phyloP scores from a whole-genome alignment of 352 stramenopile genomes.

The Globisporangium nagaii region DNA sequence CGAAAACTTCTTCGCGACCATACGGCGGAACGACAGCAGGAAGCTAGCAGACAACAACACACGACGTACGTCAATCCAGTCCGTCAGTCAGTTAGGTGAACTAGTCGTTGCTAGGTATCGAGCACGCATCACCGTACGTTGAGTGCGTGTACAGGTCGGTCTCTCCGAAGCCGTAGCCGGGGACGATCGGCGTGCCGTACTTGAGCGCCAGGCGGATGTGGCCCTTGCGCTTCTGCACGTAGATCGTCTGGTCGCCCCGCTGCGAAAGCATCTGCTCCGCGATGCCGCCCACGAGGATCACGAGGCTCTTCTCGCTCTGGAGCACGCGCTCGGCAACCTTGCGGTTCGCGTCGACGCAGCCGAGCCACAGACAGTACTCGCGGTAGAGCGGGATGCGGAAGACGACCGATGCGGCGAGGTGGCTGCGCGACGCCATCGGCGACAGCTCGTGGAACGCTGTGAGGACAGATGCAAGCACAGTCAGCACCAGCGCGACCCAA shows the following conservation, averaged over 20 bases:
- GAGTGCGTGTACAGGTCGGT: constrained; percentile 83
- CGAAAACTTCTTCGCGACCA: constrained; percentile 61
- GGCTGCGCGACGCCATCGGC: constrained; percentile 47
- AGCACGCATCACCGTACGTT: constrained; percentile 21
- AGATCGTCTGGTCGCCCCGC: constrained; percentile 65
- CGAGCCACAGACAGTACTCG: constrained; percentile 73
- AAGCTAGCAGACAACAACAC: constrained; percentile 25
- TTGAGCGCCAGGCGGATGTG: constrained; percentile 73
- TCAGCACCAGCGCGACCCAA: neutral
- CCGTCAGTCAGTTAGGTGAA: neutral
- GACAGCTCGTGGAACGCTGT: constrained; percentile 69
- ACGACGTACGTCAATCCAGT: neutral
- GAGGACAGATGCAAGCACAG: neutral
- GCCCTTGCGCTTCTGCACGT: constrained; percentile 79
- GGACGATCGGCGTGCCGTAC: constrained; percentile 70
- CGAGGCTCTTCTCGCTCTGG: constrained; percentile 61
- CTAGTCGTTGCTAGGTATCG: neutral
- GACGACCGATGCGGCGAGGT: constrained; percentile 70
- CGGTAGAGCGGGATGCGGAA: constrained; percentile 75
- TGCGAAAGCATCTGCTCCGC: constrained; percentile 80
- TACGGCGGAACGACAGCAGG: constrained; percentile 63
- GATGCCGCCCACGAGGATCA: constrained; percentile 79
- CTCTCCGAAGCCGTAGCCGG: constrained; percentile 77
- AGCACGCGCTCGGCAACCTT: constrained; percentile 60
- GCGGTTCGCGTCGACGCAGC: constrained; percentile 67